Percentiles rank a stretch among this genome's conserved stretches.
These are phyloP conservation scores for Suillus fuscotomentosus DNA, from an alignment of 768 basidiomycete species.

Conservation along the genomic window DNA sequence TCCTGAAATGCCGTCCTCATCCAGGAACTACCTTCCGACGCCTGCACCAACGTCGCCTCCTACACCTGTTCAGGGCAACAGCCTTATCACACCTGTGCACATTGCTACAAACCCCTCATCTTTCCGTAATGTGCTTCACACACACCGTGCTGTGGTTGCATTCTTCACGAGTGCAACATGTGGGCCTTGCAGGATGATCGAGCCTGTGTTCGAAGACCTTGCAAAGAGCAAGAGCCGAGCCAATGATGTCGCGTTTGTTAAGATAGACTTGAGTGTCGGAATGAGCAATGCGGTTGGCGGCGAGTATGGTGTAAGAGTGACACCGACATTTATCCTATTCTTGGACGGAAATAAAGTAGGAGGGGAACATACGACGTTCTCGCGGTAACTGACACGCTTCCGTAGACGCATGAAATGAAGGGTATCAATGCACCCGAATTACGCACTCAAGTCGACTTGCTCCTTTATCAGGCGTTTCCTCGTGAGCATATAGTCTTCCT, in stretches of 20 bases:
- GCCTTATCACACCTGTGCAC: conserved; percentile 62
- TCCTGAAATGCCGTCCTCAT: conserved; percentile 4
- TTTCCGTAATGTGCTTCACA: conserved; percentile 60
- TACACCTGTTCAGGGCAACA: conserved; percentile 37
- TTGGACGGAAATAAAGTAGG: conserved; percentile 67
- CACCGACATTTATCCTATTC: conserved; percentile 91
- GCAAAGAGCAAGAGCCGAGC: conserved; percentile 59
- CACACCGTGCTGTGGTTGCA: conserved; percentile 71
- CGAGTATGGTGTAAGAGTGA: conserved; percentile 67
- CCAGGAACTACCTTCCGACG: conserved; percentile 16
- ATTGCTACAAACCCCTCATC: conserved; percentile 73
- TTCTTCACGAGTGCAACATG: conserved; percentile 82
- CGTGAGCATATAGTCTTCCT: conserved; percentile 46
- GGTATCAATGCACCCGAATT: conserved; percentile 72
- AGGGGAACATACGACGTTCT: neutral
- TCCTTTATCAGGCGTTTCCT: conserved; percentile 77
- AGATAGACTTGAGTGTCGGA: conserved; percentile 78
- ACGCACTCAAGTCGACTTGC: conserved; percentile 67
- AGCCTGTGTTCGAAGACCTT: conserved; percentile 78
- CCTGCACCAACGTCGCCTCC: conserved; percentile 20
- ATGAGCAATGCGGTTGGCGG: conserved; percentile 57
- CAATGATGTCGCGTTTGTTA: conserved; percentile 67
- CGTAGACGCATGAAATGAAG: conserved; percentile 65
- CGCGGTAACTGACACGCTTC: neutral
- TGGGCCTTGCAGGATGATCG: conserved; percentile 79